Conservation (phyloP, 179 eudicot genomes). For the Carnegiea gigantea region DNA sequence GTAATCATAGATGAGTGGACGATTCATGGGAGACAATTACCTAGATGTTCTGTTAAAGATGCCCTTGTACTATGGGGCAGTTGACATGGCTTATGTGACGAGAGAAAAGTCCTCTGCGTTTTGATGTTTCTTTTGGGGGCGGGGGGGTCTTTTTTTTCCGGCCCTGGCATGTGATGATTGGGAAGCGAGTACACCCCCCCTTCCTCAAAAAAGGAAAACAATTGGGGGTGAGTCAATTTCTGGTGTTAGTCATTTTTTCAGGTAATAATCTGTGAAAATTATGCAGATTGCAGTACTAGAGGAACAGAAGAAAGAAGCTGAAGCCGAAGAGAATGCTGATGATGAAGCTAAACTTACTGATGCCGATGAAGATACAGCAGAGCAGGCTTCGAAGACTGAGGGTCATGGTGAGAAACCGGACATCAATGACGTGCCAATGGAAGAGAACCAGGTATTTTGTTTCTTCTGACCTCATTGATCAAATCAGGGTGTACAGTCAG, state of each 20-base stretch:
- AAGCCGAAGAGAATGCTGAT: conserved; percentile 33
- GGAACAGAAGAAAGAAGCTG: conserved; percentile 64
- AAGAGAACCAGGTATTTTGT: conserved; percentile 36
- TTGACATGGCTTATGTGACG: not conserved
- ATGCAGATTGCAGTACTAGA: conserved; percentile 75
- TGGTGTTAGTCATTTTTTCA: not conserved
- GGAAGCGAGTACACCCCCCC: not conserved
- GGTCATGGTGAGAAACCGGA: conserved; percentile 52
- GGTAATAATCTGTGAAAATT: not conserved
- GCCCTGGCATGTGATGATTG: not conserved
- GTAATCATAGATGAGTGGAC: not conserved
- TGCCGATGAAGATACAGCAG: conserved; percentile 29
- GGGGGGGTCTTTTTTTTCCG: not conserved
- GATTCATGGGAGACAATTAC: not conserved
- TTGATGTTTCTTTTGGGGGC: not conserved
- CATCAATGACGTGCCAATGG: conserved; percentile 84
- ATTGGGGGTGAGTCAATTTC: not conserved
- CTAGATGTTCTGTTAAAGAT: not conserved
- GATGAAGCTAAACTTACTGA: conserved; percentile 57
- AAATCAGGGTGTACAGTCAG: not conserved
- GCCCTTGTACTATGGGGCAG: not conserved
- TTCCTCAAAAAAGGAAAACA: not conserved
- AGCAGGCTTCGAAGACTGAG: conserved; percentile 43
- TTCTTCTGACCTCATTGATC: not conserved
- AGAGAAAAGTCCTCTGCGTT: not conserved